Evolutionary conservation across 2,329 filamentous ascomycete species (phyloP).

Genomic region (Trichoderma lentiforme): DNA sequence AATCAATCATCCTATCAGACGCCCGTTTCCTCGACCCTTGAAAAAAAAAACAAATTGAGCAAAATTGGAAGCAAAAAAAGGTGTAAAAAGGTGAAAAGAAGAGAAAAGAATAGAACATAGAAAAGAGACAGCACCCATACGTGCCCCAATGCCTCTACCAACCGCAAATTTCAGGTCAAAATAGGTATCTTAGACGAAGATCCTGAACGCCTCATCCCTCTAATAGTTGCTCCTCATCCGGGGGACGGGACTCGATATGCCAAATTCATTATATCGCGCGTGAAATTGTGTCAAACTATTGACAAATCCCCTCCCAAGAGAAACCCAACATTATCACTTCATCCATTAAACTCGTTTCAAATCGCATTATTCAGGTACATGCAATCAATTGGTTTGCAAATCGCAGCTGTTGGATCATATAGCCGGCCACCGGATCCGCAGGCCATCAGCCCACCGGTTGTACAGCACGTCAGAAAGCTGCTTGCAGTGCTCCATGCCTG

Average conservation of each 20-base stretch:
- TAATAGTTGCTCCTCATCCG: not conserved
- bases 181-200: constrained; percentile 4
- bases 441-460: constrained; percentile 80
- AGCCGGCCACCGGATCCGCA: constrained; percentile 67
- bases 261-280: constrained; percentile 22
- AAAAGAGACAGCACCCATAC: not conserved
- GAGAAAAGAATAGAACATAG: not conserved
- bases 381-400: not conserved
- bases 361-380: not conserved
- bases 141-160: not conserved
- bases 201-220: constrained; percentile 10
- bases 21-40: not conserved
- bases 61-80: not conserved
- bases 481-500: constrained; percentile 89
- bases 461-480: constrained; percentile 89
- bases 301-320: not conserved
- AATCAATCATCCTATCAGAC: not conserved
- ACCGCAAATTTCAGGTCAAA: not conserved
- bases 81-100: not conserved
- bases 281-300: constrained; percentile 20
- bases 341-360: not conserved
- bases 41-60: not conserved
- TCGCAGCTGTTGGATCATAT: constrained; percentile 17
- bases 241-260: constrained; percentile 23
- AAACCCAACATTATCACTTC: not conserved